Evolutionary conservation across 2,329 filamentous ascomycete genomes (phyloP).

Genomic region (Hymenoscyphus salicellus): DNA sequence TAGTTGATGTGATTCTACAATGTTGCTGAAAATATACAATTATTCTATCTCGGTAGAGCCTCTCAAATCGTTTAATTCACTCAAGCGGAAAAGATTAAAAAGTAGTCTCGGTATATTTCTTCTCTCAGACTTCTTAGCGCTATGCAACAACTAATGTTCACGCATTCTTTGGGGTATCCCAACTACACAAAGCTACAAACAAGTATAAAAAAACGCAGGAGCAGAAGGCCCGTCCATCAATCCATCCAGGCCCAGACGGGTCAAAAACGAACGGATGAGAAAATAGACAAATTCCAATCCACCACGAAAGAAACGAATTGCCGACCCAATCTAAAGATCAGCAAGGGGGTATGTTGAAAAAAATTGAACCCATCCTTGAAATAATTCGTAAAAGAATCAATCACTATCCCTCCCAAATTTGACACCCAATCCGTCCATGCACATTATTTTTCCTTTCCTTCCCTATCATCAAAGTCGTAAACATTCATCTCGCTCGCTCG

Average conservation of each 20-base stretch:
- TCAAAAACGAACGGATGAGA: neutral
- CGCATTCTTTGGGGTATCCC: conserved; percentile 1
- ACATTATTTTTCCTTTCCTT: neutral
- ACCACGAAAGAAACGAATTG: conserved; percentile 7
- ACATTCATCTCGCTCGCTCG: neutral
- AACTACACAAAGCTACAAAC: neutral
- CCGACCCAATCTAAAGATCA: conserved; percentile 5
- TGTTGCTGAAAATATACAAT: too few species aligned
- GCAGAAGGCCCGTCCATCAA: neutral
- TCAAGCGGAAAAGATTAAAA: neutral
- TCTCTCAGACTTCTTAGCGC: neutral
- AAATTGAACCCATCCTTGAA: neutral
- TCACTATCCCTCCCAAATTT: neutral
- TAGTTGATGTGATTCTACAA: too few species aligned
- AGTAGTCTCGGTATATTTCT: neutral
- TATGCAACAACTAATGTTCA: neutral
- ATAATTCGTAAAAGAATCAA: neutral
- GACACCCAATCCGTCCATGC: neutral
- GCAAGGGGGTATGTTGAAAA: conserved; percentile 14
- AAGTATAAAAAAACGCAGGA: neutral
- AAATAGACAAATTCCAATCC: neutral
- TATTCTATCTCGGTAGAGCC: too few species aligned
- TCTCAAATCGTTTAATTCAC: too few species aligned
- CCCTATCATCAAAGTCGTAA: neutral
- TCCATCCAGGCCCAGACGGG: too few species aligned